These are phyloP conservation scores for Xylaria nigripes DNA, from an alignment of 495 filamentous ascomycete genomes.

Conservation along the genomic window DNA sequence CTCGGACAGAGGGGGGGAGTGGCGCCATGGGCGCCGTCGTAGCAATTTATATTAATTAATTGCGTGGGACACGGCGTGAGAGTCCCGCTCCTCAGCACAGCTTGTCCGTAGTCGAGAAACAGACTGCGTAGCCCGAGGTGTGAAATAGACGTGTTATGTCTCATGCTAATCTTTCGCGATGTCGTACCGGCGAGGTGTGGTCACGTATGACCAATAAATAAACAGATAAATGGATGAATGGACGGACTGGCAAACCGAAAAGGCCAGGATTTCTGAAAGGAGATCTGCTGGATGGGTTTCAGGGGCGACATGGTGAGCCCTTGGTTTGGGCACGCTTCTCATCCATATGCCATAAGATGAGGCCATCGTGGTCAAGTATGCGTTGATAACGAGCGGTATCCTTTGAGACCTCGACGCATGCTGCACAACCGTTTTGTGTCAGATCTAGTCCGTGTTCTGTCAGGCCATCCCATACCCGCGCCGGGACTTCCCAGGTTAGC, in stretches of 20 bases:
- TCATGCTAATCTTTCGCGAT: not conserved
- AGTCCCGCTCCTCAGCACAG: not conserved
- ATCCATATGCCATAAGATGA: not conserved
- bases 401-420: constrained; percentile 13
- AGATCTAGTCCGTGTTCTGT: constrained; percentile 3
- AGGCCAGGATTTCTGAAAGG: not conserved
- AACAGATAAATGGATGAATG: constrained; percentile 4
- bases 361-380: not conserved
- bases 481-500: not conserved
- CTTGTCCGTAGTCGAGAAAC: not conserved
- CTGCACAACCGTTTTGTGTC: constrained; percentile 23
- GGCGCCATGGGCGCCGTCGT: not conserved
- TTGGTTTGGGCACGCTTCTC: not conserved
- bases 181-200: not conserved
- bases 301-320: not conserved
- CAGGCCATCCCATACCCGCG: not conserved
- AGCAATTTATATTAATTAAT: not conserved
- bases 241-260: too few species aligned
- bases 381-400: not conserved
- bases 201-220: constrained; percentile 2
- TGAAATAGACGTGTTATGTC: not conserved
- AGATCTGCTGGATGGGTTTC: not conserved
- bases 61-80: not conserved
- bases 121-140: not conserved
- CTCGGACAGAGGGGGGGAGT: not conserved